Evolutionary conservation across 208 protist species (phyloP).

Genomic region (Plasmodiophora brassicae): DNA sequence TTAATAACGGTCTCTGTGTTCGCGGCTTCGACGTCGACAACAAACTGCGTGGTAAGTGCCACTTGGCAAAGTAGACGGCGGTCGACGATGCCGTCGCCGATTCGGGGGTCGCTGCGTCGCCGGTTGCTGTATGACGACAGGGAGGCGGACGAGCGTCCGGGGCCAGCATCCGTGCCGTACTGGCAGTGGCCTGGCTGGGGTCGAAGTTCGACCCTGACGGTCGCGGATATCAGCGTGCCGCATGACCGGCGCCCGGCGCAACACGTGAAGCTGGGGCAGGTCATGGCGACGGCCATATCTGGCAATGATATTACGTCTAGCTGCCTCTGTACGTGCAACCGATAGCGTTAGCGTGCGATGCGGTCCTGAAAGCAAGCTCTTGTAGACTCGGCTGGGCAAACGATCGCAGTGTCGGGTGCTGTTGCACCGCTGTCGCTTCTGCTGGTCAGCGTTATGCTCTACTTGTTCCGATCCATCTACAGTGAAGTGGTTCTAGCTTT

Average conservation of each 20-base stretch:
- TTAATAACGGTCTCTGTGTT: too few relatives aligned
- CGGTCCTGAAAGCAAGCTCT: background rate
- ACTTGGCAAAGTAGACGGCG: too few relatives aligned
- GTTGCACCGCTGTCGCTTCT: background rate
- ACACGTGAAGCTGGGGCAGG: background rate
- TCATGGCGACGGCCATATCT: background rate
- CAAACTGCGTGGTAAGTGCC: too few relatives aligned
- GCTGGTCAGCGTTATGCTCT: background rate
- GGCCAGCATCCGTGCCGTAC: background rate
- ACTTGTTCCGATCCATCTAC: constrained; percentile 1
- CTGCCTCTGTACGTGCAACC: background rate
- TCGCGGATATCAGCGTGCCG: background rate
- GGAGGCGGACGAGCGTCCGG: background rate
- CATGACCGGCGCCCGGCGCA: background rate
- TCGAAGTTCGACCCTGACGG: background rate
- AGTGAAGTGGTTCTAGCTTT: constrained; percentile 16
- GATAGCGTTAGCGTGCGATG: background rate
- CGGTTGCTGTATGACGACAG: background rate
- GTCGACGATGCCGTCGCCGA: too few relatives aligned
- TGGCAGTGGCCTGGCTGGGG: constrained; percentile 20
- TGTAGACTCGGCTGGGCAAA: background rate
- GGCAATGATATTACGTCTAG: constrained; percentile 18
- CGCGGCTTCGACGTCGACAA: too few relatives aligned
- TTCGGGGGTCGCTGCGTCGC: background rate
- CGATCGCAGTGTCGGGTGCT: background rate